Conservation (phyloP, 2,329 filamentous ascomycete species). For the Colletotrichum limetticola region DNA sequence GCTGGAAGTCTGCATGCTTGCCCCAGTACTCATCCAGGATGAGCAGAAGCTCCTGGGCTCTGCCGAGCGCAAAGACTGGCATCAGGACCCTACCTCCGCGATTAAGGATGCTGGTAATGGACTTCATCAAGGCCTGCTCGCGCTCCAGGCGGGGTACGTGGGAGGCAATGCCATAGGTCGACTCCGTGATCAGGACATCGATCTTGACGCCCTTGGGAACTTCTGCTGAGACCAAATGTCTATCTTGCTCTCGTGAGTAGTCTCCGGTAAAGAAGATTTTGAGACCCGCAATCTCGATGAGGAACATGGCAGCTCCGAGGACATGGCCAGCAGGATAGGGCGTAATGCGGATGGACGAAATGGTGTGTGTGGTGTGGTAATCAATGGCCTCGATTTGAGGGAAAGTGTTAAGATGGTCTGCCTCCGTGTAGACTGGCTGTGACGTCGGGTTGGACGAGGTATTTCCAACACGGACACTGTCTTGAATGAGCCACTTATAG, state of each 20-base stretch:
- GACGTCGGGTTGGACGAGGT: slow-evolving; percentile 71
- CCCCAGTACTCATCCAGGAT: slow-evolving; percentile 98
- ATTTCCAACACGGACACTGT: slow-evolving; percentile 90
- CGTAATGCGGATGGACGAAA: slow-evolving; percentile 95
- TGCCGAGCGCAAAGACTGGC: slow-evolving; percentile 93
- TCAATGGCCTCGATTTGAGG: slow-evolving; percentile 97
- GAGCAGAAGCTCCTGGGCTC: slow-evolving; percentile 92
- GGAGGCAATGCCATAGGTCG: slow-evolving; percentile 94
- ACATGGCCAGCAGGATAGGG: slow-evolving; percentile 98
- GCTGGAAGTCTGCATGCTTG: slow-evolving; percentile 87
- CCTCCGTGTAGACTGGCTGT: slow-evolving; percentile 91
- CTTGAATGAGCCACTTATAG: slow-evolving; percentile 99
- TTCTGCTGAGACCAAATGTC: slow-evolving; percentile 93
- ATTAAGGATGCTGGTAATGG: slow-evolving; percentile 90
- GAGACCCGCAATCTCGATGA: slow-evolving; percentile 95
- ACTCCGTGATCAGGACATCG: slow-evolving; percentile 97
- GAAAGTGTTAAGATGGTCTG: slow-evolving; percentile 93
- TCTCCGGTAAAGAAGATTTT: slow-evolving; percentile 98
- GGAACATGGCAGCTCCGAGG: slow-evolving; percentile 97
- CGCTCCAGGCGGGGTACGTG: slow-evolving; percentile 91
- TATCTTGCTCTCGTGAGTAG: slow-evolving; percentile 94
- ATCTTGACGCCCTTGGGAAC: slow-evolving; percentile 91
- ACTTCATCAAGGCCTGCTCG: slow-evolving; percentile 94
- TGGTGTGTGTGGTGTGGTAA: slow-evolving; percentile 97
- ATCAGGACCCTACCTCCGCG: slow-evolving; percentile 92